Evolutionary conservation across 768 basidiomycete species (phyloP).

Genomic region (Pleurotus djamor): DNA sequence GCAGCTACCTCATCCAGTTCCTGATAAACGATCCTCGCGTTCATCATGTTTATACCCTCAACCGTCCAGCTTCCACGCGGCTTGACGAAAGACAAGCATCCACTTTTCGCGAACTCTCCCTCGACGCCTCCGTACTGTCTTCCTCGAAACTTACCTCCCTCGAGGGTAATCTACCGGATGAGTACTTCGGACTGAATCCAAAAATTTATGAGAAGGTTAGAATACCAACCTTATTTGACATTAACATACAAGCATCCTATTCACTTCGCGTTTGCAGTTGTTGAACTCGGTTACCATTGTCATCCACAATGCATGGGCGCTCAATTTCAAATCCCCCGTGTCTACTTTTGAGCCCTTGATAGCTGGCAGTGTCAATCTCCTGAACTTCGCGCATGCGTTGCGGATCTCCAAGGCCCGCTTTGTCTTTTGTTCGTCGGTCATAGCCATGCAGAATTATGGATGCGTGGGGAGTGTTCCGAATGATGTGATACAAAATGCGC

Average conservation of each 20-base stretch:
- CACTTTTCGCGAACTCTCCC: conserved; percentile 7
- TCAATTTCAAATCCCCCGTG: conserved; percentile 41
- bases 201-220: conserved; percentile 10
- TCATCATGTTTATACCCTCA: neutral
- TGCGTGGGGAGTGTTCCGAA: conserved; percentile 24
- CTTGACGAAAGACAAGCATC: neutral
- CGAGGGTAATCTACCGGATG: conserved; percentile 20
- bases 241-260: neutral
- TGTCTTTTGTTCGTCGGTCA: conserved; percentile 35
- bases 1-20: neutral
- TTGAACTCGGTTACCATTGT: conserved; percentile 20
- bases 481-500: conserved; percentile 18
- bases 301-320: conserved; percentile 42
- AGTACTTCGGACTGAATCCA: conserved; percentile 18
- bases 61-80: neutral
- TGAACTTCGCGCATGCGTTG: conserved; percentile 29
- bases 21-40: neutral
- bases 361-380: conserved; percentile 35
- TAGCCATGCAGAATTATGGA: conserved; percentile 17
- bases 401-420: conserved; percentile 17
- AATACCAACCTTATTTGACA: too few species aligned
- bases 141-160: conserved; percentile 15
- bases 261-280: conserved; percentile 17
- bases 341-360: conserved; percentile 42
- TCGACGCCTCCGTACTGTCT: neutral